Base-by-base conservation (phyloP, 1,139 yeast species). In the Magnusiomyces paraingens region DNA sequence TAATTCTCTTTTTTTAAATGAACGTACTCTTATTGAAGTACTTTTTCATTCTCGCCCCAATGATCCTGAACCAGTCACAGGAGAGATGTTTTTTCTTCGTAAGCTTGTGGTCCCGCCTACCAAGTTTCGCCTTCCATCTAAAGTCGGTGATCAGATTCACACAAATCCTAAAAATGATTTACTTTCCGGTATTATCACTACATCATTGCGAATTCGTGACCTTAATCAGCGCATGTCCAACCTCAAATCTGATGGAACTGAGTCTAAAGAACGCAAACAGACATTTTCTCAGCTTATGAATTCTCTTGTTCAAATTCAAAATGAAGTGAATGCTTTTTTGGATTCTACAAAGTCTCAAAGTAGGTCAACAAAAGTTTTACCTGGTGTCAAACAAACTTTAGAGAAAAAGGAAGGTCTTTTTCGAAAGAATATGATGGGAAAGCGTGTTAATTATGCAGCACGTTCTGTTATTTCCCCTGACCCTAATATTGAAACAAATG, bases 391-490 rank as follows among this genome's bases (percentile, higher is more conserved):
- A 70, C 99, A 94, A 76, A 96, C 96, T 3, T 77, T 94, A 66
- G 99, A 94, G 74, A 93, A 94, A 84, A 94, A 94, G 70, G 99
- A 94, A 74, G 99, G 99, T 70, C 78, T 93, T 62, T 93, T 93
- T 77, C 84, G 99, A 77, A 93, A 91, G 71, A 96, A 94, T 67
- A 93, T 94, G 99, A 94, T 94, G 99, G 99, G 99, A 71, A 94
- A 94, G 78, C 89, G 99, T 76, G 99, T 94, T 57, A 94, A 94
- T 70, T 91, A 87, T 66, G 98, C 99, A 57, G 99, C 99, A 51
- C 88, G 99, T 72, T 91, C 99, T 14, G 99, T 94, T 64, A 94
- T 94, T 73, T 91, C 99, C 5, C 99, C 99, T 3, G 99, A 94
- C 74, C 99, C 99, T 55, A 93, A 87, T 74, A 79, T 94, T 65